These are phyloP conservation scores for Ceratobasidium sp. DNA, from an alignment of 1,284 basidiomycete species.

Conservation along the genomic window DNA sequence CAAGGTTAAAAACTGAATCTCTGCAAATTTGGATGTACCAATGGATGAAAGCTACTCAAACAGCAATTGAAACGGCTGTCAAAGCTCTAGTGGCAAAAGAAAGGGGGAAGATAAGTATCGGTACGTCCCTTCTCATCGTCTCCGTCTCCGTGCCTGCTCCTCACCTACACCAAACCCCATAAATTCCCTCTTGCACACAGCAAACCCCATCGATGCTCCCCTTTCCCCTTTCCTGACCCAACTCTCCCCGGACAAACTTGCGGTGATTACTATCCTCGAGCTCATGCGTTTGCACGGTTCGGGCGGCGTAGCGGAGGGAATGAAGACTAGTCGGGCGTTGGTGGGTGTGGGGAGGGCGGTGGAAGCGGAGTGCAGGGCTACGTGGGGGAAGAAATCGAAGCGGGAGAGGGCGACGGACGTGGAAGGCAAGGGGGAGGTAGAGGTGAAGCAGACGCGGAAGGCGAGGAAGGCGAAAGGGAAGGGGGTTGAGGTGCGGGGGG, in stretches of 20 bases:
- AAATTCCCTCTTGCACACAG: constrained; percentile 45
- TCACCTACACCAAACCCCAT: neutral
- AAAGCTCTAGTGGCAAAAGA: constrained; percentile 64
- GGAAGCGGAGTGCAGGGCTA: constrained; percentile 88
- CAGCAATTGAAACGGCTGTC: constrained; percentile 70
- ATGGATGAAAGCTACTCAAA: constrained; percentile 80
- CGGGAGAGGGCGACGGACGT: constrained; percentile 30
- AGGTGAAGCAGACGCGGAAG: neutral
- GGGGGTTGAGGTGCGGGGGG: too few species aligned
- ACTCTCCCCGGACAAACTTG: constrained; percentile 83
- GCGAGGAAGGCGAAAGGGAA: constrained; percentile 4
- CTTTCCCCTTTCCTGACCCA: constrained; percentile 79
- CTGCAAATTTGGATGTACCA: constrained; percentile 89
- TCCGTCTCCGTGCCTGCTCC: too few species aligned
- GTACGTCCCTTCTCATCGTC: constrained; percentile 7
- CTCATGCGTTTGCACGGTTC: constrained; percentile 86
- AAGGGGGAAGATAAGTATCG: constrained; percentile 11
- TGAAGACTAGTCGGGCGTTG: constrained; percentile 91
- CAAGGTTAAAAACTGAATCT: constrained; percentile 64
- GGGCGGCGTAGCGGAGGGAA: constrained; percentile 84
- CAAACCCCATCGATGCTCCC: constrained; percentile 47
- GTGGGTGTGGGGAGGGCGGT: constrained; percentile 87
- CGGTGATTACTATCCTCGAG: constrained; percentile 91
- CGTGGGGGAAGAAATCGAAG: constrained; percentile 27
- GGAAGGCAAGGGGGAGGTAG: neutral